Evolutionary conservation across 805 yeast genomes (phyloP).

Genomic region (Yarrowia keelungensis): DNA sequence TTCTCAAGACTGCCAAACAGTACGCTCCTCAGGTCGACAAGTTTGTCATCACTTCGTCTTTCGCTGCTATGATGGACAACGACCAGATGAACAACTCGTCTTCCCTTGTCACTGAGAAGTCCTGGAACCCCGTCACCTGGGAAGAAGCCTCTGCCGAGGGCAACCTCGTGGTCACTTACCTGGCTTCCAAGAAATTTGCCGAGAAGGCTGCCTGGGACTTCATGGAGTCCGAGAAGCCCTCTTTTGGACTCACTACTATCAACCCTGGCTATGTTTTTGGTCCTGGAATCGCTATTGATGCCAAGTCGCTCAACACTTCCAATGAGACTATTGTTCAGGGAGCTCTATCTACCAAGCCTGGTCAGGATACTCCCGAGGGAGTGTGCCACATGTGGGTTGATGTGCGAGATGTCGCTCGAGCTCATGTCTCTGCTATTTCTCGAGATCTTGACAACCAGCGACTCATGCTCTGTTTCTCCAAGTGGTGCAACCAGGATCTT

Average conservation of each 20-base stretch:
- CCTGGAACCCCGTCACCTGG: constrained; percentile 52
- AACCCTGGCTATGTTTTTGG: constrained; percentile 50
- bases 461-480: constrained; percentile 43
- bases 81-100: constrained; percentile 42
- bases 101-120: constrained; percentile 47
- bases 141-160: constrained; percentile 42
- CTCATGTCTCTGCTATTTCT: constrained; percentile 59
- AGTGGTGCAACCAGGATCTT: constrained; percentile 39
- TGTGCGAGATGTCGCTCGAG: constrained; percentile 67
- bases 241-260: constrained; percentile 46
- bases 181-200: constrained; percentile 61
- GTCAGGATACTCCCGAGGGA: not conserved
- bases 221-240: constrained; percentile 44
- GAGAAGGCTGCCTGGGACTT: constrained; percentile 67
- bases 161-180: constrained; percentile 39
- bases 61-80: constrained; percentile 55
- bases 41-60: constrained; percentile 59
- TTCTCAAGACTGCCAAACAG: constrained; percentile 52
- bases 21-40: constrained; percentile 47
- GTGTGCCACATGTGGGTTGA: constrained; percentile 52
- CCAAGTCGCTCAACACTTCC: constrained; percentile 49
- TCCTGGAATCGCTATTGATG: constrained; percentile 43
- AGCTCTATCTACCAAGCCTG: not conserved
- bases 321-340: constrained; percentile 24
- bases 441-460: constrained; percentile 45